A percentile compares a stretch with the other conserved stretches of the same genome.
phyloP scores from a whole-genome alignment of 805 yeast genomes.

The Lipomyces japonicus region DNA sequence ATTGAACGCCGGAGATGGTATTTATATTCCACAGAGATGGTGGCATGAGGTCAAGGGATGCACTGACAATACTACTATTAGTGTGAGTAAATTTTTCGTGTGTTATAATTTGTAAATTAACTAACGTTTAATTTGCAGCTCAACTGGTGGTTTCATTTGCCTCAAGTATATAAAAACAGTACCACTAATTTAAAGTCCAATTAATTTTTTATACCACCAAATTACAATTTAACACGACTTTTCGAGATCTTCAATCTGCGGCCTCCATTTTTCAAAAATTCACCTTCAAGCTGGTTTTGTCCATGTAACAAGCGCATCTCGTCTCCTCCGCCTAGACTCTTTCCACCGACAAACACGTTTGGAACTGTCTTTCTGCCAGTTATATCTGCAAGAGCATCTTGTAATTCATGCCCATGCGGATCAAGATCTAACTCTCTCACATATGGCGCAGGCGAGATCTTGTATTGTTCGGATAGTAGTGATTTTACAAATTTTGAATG shows the following conservation, averaged over 20 bases:
- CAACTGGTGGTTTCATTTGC: slow-evolving; percentile 29
- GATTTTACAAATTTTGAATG: slow-evolving; percentile 68
- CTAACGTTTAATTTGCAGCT: slow-evolving; percentile 9
- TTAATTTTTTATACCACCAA: background rate
- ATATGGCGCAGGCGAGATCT: slow-evolving; percentile 64
- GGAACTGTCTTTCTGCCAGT: slow-evolving; percentile 90
- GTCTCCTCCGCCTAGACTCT: slow-evolving; percentile 84
- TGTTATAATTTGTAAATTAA: background rate
- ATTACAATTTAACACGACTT: too few species aligned
- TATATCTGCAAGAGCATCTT: slow-evolving; percentile 59
- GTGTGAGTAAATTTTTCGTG: slow-evolving; percentile 10
- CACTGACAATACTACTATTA: slow-evolving; percentile 14
- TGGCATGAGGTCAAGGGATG: slow-evolving; percentile 27
- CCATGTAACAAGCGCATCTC: slow-evolving; percentile 66
- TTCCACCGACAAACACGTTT: slow-evolving; percentile 70
- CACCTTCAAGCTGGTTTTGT: slow-evolving; percentile 46
- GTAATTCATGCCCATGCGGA: slow-evolving; percentile 69
- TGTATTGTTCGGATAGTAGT: slow-evolving; percentile 58
- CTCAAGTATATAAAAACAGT: background rate
- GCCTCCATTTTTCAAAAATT: slow-evolving; percentile 16
- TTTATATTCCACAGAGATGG: slow-evolving; percentile 27
- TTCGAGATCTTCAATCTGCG: slow-evolving; percentile 2
- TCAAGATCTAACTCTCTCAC: slow-evolving; percentile 83
- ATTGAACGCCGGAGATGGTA: slow-evolving; percentile 26
- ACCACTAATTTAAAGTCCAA: background rate